phyloP scores from a whole-genome alignment of 2,329 filamentous ascomycete genomes.

The Colletotrichum paranaense region DNA sequence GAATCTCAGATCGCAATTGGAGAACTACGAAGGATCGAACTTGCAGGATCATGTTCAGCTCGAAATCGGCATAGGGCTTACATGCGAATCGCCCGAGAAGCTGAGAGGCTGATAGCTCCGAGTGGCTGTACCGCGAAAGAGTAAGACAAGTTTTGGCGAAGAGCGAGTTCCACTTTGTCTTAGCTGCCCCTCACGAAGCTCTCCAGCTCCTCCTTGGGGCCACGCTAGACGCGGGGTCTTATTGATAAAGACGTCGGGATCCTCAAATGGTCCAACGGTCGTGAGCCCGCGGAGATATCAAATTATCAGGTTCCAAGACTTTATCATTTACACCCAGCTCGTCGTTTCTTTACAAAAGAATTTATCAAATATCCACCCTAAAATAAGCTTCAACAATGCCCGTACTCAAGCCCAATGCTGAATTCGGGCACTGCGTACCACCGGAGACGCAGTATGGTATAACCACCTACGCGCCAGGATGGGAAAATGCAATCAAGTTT shows the following conservation, averaged over 20 bases:
- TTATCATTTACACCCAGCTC: neutral
- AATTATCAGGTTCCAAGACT: too few relatives aligned
- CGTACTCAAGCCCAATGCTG: slow-evolving; percentile 50
- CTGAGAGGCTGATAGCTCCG: neutral
- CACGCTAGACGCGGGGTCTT: neutral
- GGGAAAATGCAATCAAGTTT: slow-evolving; percentile 51
- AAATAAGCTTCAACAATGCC: slow-evolving; percentile 42
- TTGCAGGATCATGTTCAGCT: neutral
- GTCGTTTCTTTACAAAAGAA: neutral
- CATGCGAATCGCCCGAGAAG: neutral
- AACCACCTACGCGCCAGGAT: slow-evolving; percentile 57
- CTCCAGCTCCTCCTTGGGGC: too few relatives aligned
- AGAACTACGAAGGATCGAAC: neutral
- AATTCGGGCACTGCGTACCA: slow-evolving; percentile 57
- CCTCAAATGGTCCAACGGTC: neutral
- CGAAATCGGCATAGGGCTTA: neutral
- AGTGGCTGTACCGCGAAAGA: neutral
- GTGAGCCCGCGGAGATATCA: neutral
- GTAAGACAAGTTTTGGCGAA: neutral
- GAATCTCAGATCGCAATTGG: neutral
- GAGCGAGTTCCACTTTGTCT: neutral
- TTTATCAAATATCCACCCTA: neutral
- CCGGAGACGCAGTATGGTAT: slow-evolving; percentile 60
- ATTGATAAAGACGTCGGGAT: neutral
- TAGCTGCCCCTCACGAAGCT: neutral